Base-by-base conservation (phyloP, 2,329 filamentous ascomycete genomes). In the Colletotrichum chlorophyti region DNA sequence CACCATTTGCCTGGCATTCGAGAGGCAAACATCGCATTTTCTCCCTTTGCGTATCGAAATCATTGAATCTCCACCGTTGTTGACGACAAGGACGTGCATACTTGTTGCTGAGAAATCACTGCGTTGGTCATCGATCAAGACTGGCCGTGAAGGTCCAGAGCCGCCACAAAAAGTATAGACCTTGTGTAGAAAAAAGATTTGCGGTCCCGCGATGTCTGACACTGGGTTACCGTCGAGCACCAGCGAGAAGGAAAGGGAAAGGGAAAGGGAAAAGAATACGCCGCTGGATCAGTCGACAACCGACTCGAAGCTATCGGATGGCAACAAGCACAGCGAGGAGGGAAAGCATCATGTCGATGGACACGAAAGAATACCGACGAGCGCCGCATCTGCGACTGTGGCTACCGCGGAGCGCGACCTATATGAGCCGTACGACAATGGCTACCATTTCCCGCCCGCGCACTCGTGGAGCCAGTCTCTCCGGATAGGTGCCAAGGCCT, bases 361-460 rank as follows among this genome's bases (percentile, higher is more conserved):
- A 6, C 12, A 15, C 3, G 50, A 60, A 11, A 53, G 51, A n/a
- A 46, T 62, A 31, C 58, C 60, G 9, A 49, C 47, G 2, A 57
- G 34, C 9, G 52, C 42, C 10, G 58, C 60, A 10, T 21, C 42
- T 9, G 37, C 58, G 3, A 40, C 51, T 6, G 58, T 58, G 12
- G 48, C 35, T 7, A 52, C 61, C 6, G 43, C 58, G 14, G 42
- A 63, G 29, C 48, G 42, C 15, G 43, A 60, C n/a, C 23, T 62
- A 1, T 52, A 46, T 23, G 61, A 55, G 19, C 59, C 61, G 4
- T 63, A 52, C 42, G 75, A 79, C n/a, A 89, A 88, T 66, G 84
- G 86, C 37, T 88, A 89, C 65, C 83, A 88, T 67, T 88, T 87
- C 65, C 85, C 83, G 19, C 86, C 83, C 5, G 84, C 80, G 53